Evolutionary conservation across 1,139 yeast genomes (phyloP), one percentile per base, ranked within the genome.

Genomic region (Saccharomyces hybrid): DNA sequence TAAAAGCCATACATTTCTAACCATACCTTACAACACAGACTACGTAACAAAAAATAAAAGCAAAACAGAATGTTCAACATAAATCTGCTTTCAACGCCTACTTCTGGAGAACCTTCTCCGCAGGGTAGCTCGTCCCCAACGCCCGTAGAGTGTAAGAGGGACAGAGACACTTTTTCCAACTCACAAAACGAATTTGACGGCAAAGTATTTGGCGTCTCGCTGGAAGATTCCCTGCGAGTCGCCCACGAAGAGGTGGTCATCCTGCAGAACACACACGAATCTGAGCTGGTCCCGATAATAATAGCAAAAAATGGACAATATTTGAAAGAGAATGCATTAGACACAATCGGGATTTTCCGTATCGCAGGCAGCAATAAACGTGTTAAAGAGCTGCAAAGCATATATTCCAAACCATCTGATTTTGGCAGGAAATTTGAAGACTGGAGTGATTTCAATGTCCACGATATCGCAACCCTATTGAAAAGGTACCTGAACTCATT

Each of bases 281-380:
- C 54, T 20, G 62, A 59, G 4, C 44, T 50, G 25, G 52, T 62
- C 8, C 65, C 57, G 2, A 56, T 63, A 3, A 87, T 91, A 16
- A 95, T 91, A 31, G 98, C 97, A 30, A 87, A 88, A 63, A 90
- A 97, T 71, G 97, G 97, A 1, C 82, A 86, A 1, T 89, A 72
- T 66, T 73, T 91, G 56, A 90, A 91, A 66, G 80, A 80, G 54
- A 82, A 87, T 60, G 95, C 88, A 7, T 70, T 85, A 47, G 75
- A 76, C 23, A 84, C 86, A 1, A 95, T 89, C 69, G 98, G 98
- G 2, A 86, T 93, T 11, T 91, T 93, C 68, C 76, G 98, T 57
- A 86, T 90, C 1, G 91, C 95, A 2, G 98, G 98, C 4, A 84
- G 95, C 8, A 85, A 90, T 27, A 86, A 88, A 66, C 78, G 97